Base-by-base conservation (phyloP, 2,329 filamentous ascomycete species). In the Neonectria neomacrospora region DNA sequence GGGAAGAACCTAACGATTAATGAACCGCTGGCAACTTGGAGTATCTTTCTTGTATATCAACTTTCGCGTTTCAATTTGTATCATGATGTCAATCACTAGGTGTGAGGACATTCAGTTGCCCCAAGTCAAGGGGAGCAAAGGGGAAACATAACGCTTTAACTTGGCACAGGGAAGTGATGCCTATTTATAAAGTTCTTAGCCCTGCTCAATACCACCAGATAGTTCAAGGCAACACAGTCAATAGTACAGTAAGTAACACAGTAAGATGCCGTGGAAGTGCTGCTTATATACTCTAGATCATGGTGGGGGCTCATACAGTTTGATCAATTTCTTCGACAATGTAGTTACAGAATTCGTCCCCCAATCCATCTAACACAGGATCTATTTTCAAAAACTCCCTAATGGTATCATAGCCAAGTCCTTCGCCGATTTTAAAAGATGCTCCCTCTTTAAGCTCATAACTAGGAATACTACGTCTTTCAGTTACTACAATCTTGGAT, bases 251-350 rank as follows among this genome's bases (percentile, higher is more conserved):
- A 26, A 26, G 6, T 26, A 26, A 26, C 6, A 26, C 23, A 26
- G 3, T 26, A 26, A 3, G 23, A 26, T 26, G 23, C 23, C 23
- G 6, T 26, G 23, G n/a, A n/a, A n/a, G 51, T 41, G 45, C 48
- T 65, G 48, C 47, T 61, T 59, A 64, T 41, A 72, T 69, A 71
- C 66, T 68, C 64, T 58, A 58, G 60, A 70, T 61, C 63, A 63
- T 39, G 32, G 60, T 67, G 61, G 57, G 54, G 58, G 48, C 45
- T 64, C 20, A 53, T 37, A 22, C 30, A 6, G 32, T 51, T 51
- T 32, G 10, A 11, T 7, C 16, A 41, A 41, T 14, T 47, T 57
- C 14, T 42, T 56, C 48, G 32, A 39, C n/a, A 28, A 20, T 47
- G 3, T 28, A 26, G 12, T 42, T 47, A 18, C 47, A 18, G 12